phyloP scores from a whole-genome alignment of 805 yeast genomes.

The Metschnikowia cerradonensis region DNA sequence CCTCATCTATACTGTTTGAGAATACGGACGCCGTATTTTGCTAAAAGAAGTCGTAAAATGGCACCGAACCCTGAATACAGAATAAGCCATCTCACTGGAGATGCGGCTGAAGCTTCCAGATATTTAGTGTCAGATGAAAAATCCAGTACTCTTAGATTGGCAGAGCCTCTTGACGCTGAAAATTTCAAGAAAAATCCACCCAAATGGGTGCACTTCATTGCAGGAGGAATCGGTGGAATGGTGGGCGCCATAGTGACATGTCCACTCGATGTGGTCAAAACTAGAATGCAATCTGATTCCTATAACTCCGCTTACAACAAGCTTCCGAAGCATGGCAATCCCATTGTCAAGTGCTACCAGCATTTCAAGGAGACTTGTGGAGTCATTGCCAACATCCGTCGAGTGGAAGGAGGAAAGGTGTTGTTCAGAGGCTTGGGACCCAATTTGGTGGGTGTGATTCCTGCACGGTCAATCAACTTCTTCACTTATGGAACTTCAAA shows the following conservation, averaged over 20 bases:
- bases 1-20: neutral
- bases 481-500: conserved; percentile 96
- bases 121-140: conserved; percentile 72
- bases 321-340: conserved; percentile 37
- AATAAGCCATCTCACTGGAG: conserved; percentile 25
- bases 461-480: conserved; percentile 94
- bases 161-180: conserved; percentile 24
- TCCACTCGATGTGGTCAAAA: conserved; percentile 94
- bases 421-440: conserved; percentile 95
- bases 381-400: conserved; percentile 66
- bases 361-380: conserved; percentile 82
- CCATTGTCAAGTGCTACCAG: conserved; percentile 45
- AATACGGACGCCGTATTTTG: neutral
- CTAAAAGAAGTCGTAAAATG: neutral
- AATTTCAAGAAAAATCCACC: conserved; percentile 15
- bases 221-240: conserved; percentile 96
- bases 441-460: conserved; percentile 93
- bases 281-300: conserved; percentile 88
- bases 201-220: conserved; percentile 76
- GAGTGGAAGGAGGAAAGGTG: conserved; percentile 77
- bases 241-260: conserved; percentile 92
- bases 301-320: conserved; percentile 55
- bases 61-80: neutral
- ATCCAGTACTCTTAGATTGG: conserved; percentile 48
- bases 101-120: conserved; percentile 56